phyloP scores from a whole-genome alignment of 129 eudicot genomes.

The Logfia minima region DNA sequence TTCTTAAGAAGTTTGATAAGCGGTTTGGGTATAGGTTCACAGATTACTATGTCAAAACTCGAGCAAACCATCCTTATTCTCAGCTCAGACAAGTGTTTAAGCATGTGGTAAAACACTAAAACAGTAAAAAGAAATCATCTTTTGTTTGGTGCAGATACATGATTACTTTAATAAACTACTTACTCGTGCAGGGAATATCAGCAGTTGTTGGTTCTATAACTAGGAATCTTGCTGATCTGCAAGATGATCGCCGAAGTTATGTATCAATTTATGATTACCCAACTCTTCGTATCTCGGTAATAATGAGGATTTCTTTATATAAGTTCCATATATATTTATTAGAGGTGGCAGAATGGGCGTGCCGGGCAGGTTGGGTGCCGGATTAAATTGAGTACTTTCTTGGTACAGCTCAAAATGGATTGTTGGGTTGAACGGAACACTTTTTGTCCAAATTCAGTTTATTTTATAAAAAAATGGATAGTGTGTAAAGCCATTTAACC shows the following conservation, averaged over 20 bases:
- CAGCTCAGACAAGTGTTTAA: constrained; percentile 64
- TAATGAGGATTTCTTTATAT: not conserved
- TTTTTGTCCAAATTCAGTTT: not conserved
- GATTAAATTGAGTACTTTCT: not conserved
- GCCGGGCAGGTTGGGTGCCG: not conserved
- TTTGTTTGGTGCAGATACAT: not conserved
- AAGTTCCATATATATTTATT: constrained; percentile 2
- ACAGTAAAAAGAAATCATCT: not conserved
- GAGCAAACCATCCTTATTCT: constrained; percentile 68
- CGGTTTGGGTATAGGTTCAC: constrained; percentile 59
- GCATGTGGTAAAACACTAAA: constrained; percentile 52
- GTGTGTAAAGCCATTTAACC: too few relatives aligned
- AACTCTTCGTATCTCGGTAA: constrained; percentile 42
- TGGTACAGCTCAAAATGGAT: not conserved
- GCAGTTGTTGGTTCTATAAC: constrained; percentile 68
- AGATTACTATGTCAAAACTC: constrained; percentile 61
- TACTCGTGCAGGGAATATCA: constrained; percentile 54
- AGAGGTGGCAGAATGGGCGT: not conserved
- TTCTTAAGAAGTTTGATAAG: constrained; percentile 64
- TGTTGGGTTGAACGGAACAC: not conserved
- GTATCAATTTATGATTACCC: constrained; percentile 63
- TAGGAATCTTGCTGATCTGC: constrained; percentile 51
- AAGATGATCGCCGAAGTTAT: constrained; percentile 37
- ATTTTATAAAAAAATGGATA: too few relatives aligned
- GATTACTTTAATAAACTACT: not conserved